A percentile compares a stretch with the other conserved stretches of the same genome.
Evolutionary conservation across 2,329 filamentous ascomycete genomes (phyloP).

Genomic region (Verruconis gallopava): DNA sequence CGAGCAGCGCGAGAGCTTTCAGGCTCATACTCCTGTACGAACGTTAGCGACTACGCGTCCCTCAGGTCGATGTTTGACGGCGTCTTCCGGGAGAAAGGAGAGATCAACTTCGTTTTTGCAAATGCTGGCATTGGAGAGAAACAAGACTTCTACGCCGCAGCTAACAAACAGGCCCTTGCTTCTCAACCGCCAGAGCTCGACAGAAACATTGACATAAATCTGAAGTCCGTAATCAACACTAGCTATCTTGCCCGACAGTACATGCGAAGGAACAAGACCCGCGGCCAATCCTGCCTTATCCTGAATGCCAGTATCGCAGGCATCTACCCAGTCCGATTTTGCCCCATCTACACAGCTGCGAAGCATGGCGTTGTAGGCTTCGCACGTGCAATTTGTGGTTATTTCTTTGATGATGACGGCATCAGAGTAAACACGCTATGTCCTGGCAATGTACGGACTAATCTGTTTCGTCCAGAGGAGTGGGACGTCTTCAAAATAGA

Average conservation of each 20-base stretch:
- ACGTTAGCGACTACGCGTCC: conserved; percentile 8
- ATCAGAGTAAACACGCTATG: conserved; percentile 26
- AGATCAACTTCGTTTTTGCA: conserved; percentile 9
- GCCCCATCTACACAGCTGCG: conserved; percentile 10
- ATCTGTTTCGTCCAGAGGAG: conserved; percentile 18
- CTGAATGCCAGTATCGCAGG: conserved; percentile 8
- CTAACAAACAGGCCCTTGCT: conserved; percentile 10
- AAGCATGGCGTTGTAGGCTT: conserved; percentile 20
- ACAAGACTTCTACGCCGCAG: conserved; percentile 18
- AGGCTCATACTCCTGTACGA: conserved; percentile 12
- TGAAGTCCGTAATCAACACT: conserved; percentile 28
- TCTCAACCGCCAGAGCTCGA: conserved; percentile 16
- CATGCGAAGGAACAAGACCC: conserved; percentile 18
- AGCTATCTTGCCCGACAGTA: conserved; percentile 31
- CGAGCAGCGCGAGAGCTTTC: not conserved
- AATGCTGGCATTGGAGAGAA: conserved; percentile 10
- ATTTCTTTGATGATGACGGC: conserved; percentile 14
- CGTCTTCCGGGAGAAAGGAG: conserved; percentile 9
- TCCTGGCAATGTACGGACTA: conserved; percentile 24
- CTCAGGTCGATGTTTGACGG: conserved; percentile 4
- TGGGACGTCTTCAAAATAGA: conserved; percentile 19
- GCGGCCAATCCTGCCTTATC: not conserved
- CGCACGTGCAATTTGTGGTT: conserved; percentile 17
- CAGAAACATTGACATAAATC: conserved; percentile 21
- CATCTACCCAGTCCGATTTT: conserved; percentile 5